A percentile compares a stretch with the other conserved stretches of the same genome.
phyloP scores from a whole-genome alignment of 2,329 filamentous ascomycete species.

The Penicillium carneum region DNA sequence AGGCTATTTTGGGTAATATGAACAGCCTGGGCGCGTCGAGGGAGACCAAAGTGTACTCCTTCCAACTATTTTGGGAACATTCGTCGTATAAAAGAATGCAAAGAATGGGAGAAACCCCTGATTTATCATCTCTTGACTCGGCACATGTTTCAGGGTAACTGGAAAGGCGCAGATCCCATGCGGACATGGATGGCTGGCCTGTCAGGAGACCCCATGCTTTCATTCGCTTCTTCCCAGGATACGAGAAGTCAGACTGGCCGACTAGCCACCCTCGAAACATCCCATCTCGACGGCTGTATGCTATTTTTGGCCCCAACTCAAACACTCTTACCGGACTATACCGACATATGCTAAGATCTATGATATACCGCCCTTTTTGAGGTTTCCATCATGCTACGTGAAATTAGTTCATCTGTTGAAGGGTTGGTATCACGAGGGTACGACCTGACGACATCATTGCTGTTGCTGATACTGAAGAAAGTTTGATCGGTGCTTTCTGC shows the following conservation, averaged over 20 bases:
- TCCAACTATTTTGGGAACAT: background rate
- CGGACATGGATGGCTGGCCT: constrained; percentile 1
- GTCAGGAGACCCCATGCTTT: constrained; percentile 35
- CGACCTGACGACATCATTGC: constrained; percentile 12
- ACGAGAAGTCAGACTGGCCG: constrained; percentile 16
- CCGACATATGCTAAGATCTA: background rate
- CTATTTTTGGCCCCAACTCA: constrained; percentile 29
- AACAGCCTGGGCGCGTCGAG: background rate
- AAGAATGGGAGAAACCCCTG: background rate
- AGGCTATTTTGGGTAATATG: constrained; percentile 22
- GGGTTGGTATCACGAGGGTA: constrained; percentile 24
- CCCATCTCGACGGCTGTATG: background rate
- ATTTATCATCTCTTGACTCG: background rate
- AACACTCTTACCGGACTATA: background rate
- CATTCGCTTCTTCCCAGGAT: constrained; percentile 24
- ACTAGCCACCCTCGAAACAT: constrained; percentile 7
- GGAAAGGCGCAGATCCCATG: background rate
- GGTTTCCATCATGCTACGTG: background rate
- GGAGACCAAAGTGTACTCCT: background rate
- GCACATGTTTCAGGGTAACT: background rate
- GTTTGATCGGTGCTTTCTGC: constrained; percentile 1
- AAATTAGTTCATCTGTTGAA: constrained; percentile 3
- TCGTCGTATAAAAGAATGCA: background rate
- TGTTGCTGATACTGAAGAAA: constrained; percentile 8
- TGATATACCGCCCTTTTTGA: background rate